Base-by-base conservation (phyloP, 2,329 filamentous ascomycete genomes). In the Penicillium sclerotiorum region DNA sequence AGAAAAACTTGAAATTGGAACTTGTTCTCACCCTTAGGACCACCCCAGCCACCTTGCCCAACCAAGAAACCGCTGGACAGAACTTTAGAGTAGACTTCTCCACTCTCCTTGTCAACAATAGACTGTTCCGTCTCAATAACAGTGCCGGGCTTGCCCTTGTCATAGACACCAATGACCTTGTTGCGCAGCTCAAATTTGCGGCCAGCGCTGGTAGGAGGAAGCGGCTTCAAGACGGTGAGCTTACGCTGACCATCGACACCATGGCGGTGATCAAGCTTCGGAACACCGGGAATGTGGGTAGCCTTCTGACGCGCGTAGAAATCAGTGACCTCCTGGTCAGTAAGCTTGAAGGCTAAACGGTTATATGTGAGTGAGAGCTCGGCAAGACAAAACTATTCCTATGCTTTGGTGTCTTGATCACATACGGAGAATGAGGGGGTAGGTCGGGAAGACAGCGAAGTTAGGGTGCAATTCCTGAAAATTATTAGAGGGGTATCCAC, bases 371-470 rank as follows among this genome's bases (percentile, higher is more conserved):
- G 77, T 80, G 57, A 43, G 22, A n/a, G 11, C 17, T 8, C n/a
- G n/a, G 11, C 12, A 22, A 7, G 9, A 9, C 15, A 20, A 9
- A 32, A n/a, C n/a, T n/a, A n/a, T n/a, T n/a, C n/a, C n/a, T n/a
- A n/a, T n/a, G n/a, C n/a, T 9, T 22, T 17, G n/a, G 1, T 40
- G 17, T 21, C 17, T 27, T 17, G 22, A 18, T 18, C 15, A 68
- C 83, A 65, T 76, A 88, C 86, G 84, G 36, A 95, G 84, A 64
- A 94, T 83, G 58, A 93, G 80, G 17, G 90, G 84, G 71, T 95
- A 95, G 36, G 91, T 95, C 15, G 92, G 92, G 73, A 96, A 96
- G 62, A 89, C 88, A 54, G 87, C 75, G 70, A 96, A 96, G 50
- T 88, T 81, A 38, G 91, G 90, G 69, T 96, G 87, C 45, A 95